These are phyloP conservation scores for Tolypocladium tropicale DNA, from an alignment of 2,329 filamentous ascomycete species.

Conservation along the genomic window DNA sequence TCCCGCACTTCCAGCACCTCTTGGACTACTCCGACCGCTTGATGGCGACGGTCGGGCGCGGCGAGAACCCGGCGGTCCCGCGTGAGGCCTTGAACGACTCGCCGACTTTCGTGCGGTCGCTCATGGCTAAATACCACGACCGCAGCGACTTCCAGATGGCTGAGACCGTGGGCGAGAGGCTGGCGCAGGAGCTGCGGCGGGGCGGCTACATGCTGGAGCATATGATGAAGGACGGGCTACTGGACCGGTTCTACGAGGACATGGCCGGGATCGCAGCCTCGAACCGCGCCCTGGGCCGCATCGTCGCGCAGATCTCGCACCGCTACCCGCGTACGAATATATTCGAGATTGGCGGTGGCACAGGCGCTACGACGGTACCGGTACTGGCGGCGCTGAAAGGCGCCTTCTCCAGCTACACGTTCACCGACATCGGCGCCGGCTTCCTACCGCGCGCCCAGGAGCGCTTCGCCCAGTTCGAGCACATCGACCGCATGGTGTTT, in stretches of 20 bases:
- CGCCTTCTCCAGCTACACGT: background rate
- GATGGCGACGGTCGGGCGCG: no score
- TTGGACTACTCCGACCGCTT: no score
- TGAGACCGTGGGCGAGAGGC: background rate
- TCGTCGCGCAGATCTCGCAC: background rate
- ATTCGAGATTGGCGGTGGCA: no score
- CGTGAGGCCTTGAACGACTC: no score
- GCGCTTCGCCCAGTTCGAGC: background rate
- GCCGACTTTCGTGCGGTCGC: no score
- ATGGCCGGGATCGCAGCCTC: background rate
- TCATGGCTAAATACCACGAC: no score
- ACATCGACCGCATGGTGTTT: background rate
- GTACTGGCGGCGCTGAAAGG: no score
- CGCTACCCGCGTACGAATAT: no score
- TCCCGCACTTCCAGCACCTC: no score
- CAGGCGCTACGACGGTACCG: no score
- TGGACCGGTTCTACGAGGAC: background rate
- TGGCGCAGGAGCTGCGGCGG: background rate
- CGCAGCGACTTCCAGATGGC: background rate
- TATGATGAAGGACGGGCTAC: background rate
- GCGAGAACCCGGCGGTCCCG: no score
- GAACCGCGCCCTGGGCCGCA: background rate
- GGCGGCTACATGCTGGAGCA: background rate
- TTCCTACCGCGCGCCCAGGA: background rate
- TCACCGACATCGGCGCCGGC: background rate